These are phyloP conservation scores for Alternaria tenuissima DNA, from an alignment of 2,329 filamentous ascomycete genomes.

Conservation along the genomic window DNA sequence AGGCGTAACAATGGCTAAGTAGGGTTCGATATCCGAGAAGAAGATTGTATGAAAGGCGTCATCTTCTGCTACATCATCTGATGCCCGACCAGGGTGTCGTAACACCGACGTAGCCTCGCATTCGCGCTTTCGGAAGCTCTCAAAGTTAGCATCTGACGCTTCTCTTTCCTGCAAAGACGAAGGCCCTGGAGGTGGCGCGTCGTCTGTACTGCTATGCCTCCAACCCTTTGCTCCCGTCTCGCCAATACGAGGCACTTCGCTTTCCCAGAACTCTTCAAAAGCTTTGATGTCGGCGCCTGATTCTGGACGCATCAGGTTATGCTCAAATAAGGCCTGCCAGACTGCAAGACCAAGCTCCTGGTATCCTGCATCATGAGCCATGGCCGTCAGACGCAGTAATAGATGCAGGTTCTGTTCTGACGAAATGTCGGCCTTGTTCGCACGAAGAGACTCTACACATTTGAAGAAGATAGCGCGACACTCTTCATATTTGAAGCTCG, in stretches of 20 bases:
- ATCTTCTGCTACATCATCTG: conserved; percentile 77
- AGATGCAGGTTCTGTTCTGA: conserved; percentile 65
- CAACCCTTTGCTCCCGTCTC: conserved; percentile 77
- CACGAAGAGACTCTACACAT: conserved; percentile 59
- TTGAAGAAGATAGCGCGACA: conserved; percentile 67
- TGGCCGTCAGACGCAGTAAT: conserved; percentile 75
- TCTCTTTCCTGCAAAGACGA: conserved; percentile 8
- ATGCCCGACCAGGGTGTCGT: conserved; percentile 72
- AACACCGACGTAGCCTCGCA: conserved; percentile 57
- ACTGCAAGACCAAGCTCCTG: conserved; percentile 76
- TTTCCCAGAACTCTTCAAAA: conserved; percentile 86
- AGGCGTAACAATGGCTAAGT: conserved; percentile 61
- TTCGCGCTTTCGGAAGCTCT: conserved; percentile 60
- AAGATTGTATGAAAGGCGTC: conserved; percentile 86
- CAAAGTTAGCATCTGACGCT: conserved; percentile 23
- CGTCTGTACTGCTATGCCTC: conserved; percentile 57
- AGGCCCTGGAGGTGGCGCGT: conserved; percentile 12
- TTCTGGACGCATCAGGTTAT: conserved; percentile 70
- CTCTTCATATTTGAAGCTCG: conserved; percentile 72
- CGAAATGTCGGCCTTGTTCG: conserved; percentile 2
- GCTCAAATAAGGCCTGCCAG: conserved; percentile 85
- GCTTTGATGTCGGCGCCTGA: conserved; percentile 45
- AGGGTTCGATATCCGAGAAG: conserved; percentile 75
- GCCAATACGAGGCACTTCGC: conserved; percentile 79
- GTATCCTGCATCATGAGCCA: conserved; percentile 80